Conservation (phyloP, 495 filamentous ascomycete genomes). For the Aspergillus haitiensis region DNA sequence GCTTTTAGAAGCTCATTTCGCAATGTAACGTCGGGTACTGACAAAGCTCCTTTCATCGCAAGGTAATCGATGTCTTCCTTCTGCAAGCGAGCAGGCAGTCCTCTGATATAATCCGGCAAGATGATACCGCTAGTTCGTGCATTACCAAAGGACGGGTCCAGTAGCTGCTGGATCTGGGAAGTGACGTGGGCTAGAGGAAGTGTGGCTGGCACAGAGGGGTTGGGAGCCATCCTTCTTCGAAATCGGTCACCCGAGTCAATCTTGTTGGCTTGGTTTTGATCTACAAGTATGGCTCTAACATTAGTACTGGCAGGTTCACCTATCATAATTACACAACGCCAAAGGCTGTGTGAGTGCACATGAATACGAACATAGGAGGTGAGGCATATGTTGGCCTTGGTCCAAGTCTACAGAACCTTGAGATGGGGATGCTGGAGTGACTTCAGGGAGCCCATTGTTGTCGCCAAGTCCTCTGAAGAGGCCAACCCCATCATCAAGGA, state of each 20-base stretch:
- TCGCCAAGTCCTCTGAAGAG: constrained; percentile 35
- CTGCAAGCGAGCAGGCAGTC: constrained; percentile 65
- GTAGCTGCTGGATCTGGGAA: constrained; percentile 43
- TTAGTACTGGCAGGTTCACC: constrained; percentile 10
- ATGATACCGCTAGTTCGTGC: constrained; percentile 31
- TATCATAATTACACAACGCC: neutral
- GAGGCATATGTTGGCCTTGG: constrained; percentile 51
- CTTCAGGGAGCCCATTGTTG: constrained; percentile 32
- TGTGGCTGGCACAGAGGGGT: constrained; percentile 39
- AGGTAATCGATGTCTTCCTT: constrained; percentile 76
- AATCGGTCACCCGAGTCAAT: constrained; percentile 36
- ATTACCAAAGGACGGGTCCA: constrained; percentile 41
- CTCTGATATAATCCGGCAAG: constrained; percentile 71
- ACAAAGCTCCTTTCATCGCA: constrained; percentile 70
- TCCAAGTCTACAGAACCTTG: constrained; percentile 45
- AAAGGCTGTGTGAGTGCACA: neutral
- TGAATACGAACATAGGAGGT: constrained; percentile 44
- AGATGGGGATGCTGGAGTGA: constrained; percentile 42
- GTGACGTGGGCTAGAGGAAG: constrained; percentile 41
- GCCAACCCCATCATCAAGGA: constrained; percentile 35
- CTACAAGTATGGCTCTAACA: constrained; percentile 20
- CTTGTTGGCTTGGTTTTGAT: constrained; percentile 42
- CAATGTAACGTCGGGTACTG: constrained; percentile 62
- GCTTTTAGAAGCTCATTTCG: constrained; percentile 72
- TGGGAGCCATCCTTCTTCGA: constrained; percentile 40